These are phyloP conservation scores for Litchi chinensis DNA, from an alignment of 345 rosid species.

Conservation along the genomic window DNA sequence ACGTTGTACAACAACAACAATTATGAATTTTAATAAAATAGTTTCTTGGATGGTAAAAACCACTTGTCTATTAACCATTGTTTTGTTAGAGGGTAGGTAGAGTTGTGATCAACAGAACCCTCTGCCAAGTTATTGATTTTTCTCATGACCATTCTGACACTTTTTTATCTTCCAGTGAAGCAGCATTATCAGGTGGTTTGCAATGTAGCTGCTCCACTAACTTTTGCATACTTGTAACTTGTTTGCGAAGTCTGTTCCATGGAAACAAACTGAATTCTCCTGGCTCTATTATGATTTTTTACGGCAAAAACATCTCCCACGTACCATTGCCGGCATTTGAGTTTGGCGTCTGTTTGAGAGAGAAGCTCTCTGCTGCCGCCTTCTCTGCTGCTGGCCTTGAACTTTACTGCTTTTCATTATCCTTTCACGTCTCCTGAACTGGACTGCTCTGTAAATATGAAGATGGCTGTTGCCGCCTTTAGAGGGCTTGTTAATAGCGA, in stretches of 20 bases:
- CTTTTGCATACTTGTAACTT: conserved; percentile 9
- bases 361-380: conserved; percentile 37
- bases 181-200: conserved; percentile 20
- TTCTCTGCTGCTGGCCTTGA: conserved; percentile 1
- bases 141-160: conserved; percentile 7
- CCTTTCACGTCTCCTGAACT: conserved; percentile 42
- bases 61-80: background rate
- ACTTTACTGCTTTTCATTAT: conserved; percentile 19
- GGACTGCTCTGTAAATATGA: conserved; percentile 47
- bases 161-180: background rate
- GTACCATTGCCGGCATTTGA: conserved; percentile 28
- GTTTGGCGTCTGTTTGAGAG: conserved; percentile 30
- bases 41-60: background rate
- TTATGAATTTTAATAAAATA: background rate
- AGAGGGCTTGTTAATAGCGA: conserved; percentile 48
- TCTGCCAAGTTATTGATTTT: background rate
- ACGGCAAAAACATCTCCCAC: conserved; percentile 5
- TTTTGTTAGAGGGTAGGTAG: background rate
- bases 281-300: conserved; percentile 25
- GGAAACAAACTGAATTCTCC: conserved; percentile 13
- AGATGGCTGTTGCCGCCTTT: conserved; percentile 60
- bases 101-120: background rate
- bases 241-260: conserved; percentile 2
- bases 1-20: background rate
- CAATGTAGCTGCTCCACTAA: conserved; percentile 19